phyloP scores from a whole-genome alignment of 805 yeast genomes.

The Starmerella apis region DNA sequence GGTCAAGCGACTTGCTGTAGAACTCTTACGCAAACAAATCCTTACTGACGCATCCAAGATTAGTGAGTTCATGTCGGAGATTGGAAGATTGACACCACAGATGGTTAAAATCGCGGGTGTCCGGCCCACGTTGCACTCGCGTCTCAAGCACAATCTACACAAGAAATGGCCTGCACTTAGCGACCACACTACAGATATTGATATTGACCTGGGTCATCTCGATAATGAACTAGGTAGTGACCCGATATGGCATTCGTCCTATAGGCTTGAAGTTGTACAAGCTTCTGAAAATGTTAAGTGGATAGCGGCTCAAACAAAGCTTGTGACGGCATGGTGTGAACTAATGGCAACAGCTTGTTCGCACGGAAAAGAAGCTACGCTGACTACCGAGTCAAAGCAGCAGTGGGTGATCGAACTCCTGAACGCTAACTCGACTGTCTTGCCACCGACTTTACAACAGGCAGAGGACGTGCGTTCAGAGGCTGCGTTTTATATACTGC shows the following conservation, averaged over 20 bases:
- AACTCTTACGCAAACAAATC: slow-evolving; percentile 13
- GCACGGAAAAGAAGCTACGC: not conserved
- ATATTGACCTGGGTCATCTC: slow-evolving; percentile 21
- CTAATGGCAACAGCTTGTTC: slow-evolving; percentile 7
- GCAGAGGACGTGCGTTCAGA: slow-evolving; percentile 16
- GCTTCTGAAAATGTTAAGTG: slow-evolving; percentile 7
- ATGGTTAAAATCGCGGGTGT: slow-evolving; percentile 24
- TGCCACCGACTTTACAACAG: slow-evolving; percentile 10
- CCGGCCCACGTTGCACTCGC: slow-evolving; percentile 23
- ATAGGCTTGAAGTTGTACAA: slow-evolving; percentile 14
- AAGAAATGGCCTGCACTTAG: slow-evolving; percentile 13
- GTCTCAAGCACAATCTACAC: slow-evolving; percentile 7
- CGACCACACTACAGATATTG: slow-evolving; percentile 3
- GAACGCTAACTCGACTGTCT: slow-evolving; percentile 8
- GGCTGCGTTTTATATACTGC: slow-evolving; percentile 13
- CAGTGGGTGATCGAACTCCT: slow-evolving; percentile 12
- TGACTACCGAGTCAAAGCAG: not conserved
- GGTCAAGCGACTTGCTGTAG: slow-evolving; percentile 8
- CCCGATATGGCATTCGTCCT: slow-evolving; percentile 14
- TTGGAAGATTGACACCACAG: slow-evolving; percentile 7
- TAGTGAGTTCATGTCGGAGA: not conserved
- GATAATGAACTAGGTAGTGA: slow-evolving; percentile 12
- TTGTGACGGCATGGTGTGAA: slow-evolving; percentile 14
- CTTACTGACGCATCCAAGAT: not conserved
- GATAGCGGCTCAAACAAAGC: slow-evolving; percentile 8